A percentile compares a stretch with the other conserved stretches of the same genome.
These are phyloP conservation scores for Neonectria hederae DNA, from an alignment of 2,329 filamentous ascomycete genomes.

Conservation along the genomic window DNA sequence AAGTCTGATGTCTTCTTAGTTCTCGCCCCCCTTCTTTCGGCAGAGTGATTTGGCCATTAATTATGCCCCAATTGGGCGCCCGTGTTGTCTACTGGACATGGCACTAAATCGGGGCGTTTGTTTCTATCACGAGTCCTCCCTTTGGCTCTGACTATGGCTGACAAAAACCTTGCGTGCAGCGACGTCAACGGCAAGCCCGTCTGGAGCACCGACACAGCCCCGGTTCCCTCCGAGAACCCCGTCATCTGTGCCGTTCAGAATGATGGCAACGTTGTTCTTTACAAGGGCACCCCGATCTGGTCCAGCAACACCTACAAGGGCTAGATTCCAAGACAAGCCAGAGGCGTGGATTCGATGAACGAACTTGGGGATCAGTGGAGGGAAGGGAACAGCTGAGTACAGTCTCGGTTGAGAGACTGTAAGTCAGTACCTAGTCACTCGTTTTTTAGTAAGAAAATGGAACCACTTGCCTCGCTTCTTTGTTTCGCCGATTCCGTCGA, in stretches of 20 bases:
- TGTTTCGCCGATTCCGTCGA: neutral
- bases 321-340: neutral
- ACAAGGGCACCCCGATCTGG: constrained; percentile 47
- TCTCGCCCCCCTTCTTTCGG: no score
- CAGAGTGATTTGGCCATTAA: no score
- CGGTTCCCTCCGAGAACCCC: constrained; percentile 25
- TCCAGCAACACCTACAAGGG: constrained; percentile 44
- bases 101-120: neutral
- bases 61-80: no score
- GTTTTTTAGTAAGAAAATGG: neutral
- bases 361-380: neutral
- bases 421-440: neutral
- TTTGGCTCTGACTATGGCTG: neutral
- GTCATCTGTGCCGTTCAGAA: constrained; percentile 45
- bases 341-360: neutral
- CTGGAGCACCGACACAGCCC: constrained; percentile 44
- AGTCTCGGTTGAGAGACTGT: neutral
- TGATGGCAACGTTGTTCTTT: constrained; percentile 47
- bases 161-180: neutral
- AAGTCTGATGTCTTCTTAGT: constrained; percentile 22
- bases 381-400: neutral
- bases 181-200: constrained; percentile 29
- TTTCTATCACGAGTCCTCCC: neutral
- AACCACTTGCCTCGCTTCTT: neutral
- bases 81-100: no score